Evolutionary conservation across 208 protist genomes (phyloP).

Genomic region (Borovskyia barvae): DNA sequence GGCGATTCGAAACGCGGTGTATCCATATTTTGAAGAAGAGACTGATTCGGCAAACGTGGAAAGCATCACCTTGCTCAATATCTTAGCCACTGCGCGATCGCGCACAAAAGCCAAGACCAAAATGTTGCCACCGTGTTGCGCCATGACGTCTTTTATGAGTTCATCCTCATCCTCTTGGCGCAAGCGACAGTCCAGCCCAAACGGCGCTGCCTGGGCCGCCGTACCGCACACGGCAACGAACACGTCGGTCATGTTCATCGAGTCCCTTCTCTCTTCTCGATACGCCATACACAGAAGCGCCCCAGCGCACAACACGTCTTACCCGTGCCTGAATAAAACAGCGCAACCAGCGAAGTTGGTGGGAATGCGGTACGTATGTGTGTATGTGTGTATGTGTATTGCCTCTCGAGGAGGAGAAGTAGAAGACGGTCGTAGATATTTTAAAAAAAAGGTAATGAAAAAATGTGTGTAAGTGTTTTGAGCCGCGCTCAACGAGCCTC

Average conservation of each 20-base stretch:
- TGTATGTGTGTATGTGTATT: background rate
- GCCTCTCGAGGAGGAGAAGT: too few species aligned
- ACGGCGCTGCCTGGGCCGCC: slow-evolving; percentile 22
- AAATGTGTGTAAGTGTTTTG: too few species aligned
- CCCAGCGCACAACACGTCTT: too few species aligned
- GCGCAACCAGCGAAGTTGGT: too few species aligned
- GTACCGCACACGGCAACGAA: slow-evolving; percentile 34
- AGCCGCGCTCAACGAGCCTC: too few species aligned
- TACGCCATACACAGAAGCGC: too few species aligned
- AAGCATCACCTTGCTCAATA: slow-evolving; percentile 42
- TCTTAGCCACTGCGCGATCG: slow-evolving; percentile 20
- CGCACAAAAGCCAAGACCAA: slow-evolving; percentile 38
- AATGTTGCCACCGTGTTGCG: slow-evolving; percentile 26
- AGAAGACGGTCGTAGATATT: too few species aligned
- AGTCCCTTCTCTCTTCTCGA: background rate
- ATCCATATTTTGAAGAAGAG: slow-evolving; percentile 12
- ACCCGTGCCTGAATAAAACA: too few species aligned
- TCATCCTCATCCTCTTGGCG: slow-evolving; percentile 16
- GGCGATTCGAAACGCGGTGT: slow-evolving; percentile 53
- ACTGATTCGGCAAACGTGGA: slow-evolving; percentile 42
- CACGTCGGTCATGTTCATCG: slow-evolving; percentile 29
- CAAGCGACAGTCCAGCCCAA: slow-evolving; percentile 19
- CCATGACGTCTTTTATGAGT: slow-evolving; percentile 32
- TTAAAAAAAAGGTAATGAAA: too few species aligned
- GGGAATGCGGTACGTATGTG: slow-evolving; percentile 2